Evolutionary conservation across 75 land plant species (phyloP).

Genomic region (Chamaecyparis obtusa): DNA sequence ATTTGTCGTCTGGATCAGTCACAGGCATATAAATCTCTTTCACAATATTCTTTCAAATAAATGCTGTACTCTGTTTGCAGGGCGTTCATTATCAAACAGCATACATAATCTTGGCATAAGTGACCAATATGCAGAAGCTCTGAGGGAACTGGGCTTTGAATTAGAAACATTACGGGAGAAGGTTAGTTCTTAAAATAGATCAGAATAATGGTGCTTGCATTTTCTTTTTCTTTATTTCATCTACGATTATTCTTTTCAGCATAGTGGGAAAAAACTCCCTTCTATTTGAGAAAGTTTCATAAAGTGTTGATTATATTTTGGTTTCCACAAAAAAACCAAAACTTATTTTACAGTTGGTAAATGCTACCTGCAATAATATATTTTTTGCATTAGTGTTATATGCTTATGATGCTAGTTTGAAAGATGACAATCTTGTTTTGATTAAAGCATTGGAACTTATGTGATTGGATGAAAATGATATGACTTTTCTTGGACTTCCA

Average conservation of each 20-base stretch:
- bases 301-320: neutral
- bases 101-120: conserved; percentile 64
- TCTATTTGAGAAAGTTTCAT: neutral
- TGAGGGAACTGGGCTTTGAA: conserved; percentile 70
- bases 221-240: neutral
- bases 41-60: neutral
- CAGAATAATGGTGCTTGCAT: neutral
- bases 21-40: neutral
- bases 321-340: neutral
- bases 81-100: conserved; percentile 76
- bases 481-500: neutral
- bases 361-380: neutral
- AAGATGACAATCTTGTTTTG: neutral
- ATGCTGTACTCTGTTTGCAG: conserved; percentile 21
- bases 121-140: conserved; percentile 68
- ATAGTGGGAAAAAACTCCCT: neutral
- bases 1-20: neutral
- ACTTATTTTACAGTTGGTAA: neutral
- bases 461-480: neutral
- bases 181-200: conserved; percentile 29
- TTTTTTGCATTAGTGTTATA: neutral
- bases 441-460: neutral
- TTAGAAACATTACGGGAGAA: conserved; percentile 74
- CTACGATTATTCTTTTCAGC: neutral
- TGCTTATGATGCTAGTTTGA: neutral